A percentile compares a stretch with the other conserved stretches of the same genome.
These are phyloP conservation scores for Penicillium goetzii DNA, from an alignment of 495 filamentous ascomycete genomes.

Conservation along the genomic window DNA sequence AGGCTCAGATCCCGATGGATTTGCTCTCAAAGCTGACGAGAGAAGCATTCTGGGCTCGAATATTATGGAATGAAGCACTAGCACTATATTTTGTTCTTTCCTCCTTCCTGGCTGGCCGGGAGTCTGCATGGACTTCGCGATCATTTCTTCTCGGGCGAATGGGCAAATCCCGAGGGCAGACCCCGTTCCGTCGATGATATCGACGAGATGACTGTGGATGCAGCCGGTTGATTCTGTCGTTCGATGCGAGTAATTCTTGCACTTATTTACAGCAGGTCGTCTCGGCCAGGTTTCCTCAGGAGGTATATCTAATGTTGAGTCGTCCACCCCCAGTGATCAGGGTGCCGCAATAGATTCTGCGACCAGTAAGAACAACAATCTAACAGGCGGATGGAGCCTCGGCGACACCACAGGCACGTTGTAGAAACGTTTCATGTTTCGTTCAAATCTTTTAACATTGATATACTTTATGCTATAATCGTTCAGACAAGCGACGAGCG, in stretches of 20 bases:
- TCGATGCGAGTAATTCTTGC: too few relatives aligned
- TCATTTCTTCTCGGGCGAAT: not conserved
- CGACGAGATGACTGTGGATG: too few relatives aligned
- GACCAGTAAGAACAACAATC: not conserved
- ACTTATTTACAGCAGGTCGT: too few relatives aligned
- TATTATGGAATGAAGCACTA: not conserved
- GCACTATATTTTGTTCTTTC: too few relatives aligned
- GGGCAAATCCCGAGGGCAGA: not conserved
- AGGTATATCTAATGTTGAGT: too few relatives aligned
- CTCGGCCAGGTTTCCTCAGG: too few relatives aligned
- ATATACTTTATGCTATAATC: not conserved
- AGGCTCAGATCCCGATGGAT: not conserved
- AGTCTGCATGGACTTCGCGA: not conserved
- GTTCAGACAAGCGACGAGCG: conserved; percentile 33
- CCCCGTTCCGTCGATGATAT: not conserved
- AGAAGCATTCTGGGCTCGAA: not conserved
- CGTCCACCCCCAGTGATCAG: too few relatives aligned
- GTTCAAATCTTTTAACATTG: not conserved
- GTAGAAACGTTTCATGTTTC: not conserved
- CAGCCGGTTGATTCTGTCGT: too few relatives aligned
- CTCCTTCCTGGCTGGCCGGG: not conserved
- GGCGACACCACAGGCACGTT: not conserved
- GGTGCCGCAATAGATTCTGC: too few relatives aligned
- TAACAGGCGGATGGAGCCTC: not conserved
- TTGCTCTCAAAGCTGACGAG: not conserved